Evolutionary conservation across 768 basidiomycete genomes (phyloP).

Genomic region (Polyporus arcularius): DNA sequence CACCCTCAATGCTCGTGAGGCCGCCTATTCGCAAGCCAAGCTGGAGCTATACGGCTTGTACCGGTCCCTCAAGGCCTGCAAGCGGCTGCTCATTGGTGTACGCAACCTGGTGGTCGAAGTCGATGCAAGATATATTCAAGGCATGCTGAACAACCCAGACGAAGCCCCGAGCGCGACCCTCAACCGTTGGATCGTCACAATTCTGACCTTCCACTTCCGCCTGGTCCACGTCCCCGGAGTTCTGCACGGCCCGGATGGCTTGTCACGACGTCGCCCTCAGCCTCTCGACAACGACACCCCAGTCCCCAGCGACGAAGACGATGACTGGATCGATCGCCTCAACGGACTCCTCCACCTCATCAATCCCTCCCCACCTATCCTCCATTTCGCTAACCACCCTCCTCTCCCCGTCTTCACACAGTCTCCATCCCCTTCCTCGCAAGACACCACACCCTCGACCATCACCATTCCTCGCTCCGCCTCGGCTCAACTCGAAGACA

Average conservation of each 20-base stretch:
- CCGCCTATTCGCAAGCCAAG: conserved; percentile 34
- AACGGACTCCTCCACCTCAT: conserved; percentile 10
- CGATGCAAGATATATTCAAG: too few relatives aligned
- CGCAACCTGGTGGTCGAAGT: conserved; percentile 24
- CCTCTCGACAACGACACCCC: not conserved
- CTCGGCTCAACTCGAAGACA: too few relatives aligned
- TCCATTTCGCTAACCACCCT: not conserved
- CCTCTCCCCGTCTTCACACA: not conserved
- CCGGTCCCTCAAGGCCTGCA: conserved; percentile 8
- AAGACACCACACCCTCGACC: too few relatives aligned
- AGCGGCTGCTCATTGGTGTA: conserved; percentile 31
- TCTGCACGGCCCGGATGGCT: conserved; percentile 21
- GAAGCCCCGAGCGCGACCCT: conserved; percentile 38
- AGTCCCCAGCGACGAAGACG: not conserved
- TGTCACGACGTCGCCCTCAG: conserved; percentile 23
- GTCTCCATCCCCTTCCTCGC: not conserved
- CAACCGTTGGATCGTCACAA: conserved; percentile 43
- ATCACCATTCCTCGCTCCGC: too few relatives aligned
- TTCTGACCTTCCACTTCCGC: conserved; percentile 37
- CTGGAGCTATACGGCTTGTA: conserved; percentile 29
- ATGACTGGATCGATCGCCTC: conserved; percentile 19
- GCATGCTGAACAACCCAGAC: conserved; percentile 14
- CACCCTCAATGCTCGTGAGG: not conserved
- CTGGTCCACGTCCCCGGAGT: conserved; percentile 38
- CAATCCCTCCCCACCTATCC: not conserved